Evolutionary conservation across 192 early-diverging fungal species (phyloP).

Genomic region (Linnemannia schmuckeri): DNA sequence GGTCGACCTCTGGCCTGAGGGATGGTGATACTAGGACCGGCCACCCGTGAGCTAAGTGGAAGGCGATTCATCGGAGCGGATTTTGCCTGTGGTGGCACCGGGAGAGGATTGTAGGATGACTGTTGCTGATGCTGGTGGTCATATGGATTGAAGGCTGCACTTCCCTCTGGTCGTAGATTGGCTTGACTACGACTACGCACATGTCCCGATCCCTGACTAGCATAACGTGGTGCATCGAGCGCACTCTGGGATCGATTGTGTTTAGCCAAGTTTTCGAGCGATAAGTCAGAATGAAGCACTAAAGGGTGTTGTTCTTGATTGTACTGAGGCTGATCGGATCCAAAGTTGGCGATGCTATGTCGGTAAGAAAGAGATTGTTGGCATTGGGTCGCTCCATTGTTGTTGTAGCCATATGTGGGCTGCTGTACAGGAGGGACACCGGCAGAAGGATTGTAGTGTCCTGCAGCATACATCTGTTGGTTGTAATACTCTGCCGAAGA

Average conservation of each 20-base stretch:
- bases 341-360: constrained; percentile 29
- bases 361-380: not conserved
- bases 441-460: not conserved
- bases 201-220: not conserved
- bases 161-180: constrained; percentile 17
- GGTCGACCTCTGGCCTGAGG: constrained; percentile 13
- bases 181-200: constrained; percentile 33
- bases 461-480: constrained; percentile 17
- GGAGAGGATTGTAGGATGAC: not conserved
- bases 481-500: constrained; percentile 20
- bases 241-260: constrained; percentile 40
- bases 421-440: not conserved
- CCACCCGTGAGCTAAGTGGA: not conserved
- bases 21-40: constrained; percentile 40
- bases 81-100: not conserved
- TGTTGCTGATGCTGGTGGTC: constrained; percentile 15
- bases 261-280: constrained; percentile 25
- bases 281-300: constrained; percentile 15
- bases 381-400: not conserved
- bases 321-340: not conserved
- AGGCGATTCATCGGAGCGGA: constrained; percentile 4
- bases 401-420: not conserved
- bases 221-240: constrained; percentile 4
- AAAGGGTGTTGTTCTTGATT: not conserved
- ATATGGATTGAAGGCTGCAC: constrained; percentile 15